Evolutionary conservation across 345 rosid species (phyloP).

Genomic region (Eucalyptus polybractea): DNA sequence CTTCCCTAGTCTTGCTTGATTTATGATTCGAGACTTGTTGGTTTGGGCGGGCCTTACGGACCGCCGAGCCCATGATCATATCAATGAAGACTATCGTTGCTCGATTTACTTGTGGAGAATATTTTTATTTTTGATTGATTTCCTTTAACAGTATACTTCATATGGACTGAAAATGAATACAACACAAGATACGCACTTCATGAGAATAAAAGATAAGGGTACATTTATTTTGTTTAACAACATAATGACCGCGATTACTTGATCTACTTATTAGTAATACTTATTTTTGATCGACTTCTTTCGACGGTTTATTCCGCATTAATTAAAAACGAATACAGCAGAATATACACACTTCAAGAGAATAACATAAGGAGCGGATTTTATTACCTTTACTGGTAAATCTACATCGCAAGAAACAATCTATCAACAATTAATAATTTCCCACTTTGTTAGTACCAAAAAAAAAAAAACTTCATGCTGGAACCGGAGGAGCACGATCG

Average conservation of each 20-base stretch:
- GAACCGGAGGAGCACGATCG: background rate
- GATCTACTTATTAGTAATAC: fast-evolving
- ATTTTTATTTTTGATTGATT: background rate
- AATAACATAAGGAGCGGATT: background rate
- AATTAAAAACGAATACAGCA: fast-evolving
- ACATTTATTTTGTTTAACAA: too few species aligned
- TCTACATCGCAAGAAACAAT: background rate
- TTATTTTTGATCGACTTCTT: too few species aligned
- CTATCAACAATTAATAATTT: background rate
- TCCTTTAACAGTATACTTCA: too few species aligned
- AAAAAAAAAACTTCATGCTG: background rate
- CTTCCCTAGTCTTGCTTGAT: background rate
- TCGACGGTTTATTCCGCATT: fast-evolving
- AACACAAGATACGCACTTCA: background rate
- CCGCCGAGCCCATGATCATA: background rate
- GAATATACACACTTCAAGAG: fast-evolving
- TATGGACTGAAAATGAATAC: background rate
- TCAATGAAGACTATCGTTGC: background rate
- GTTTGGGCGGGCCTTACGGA: background rate
- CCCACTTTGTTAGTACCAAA: background rate
- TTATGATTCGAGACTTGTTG: background rate
- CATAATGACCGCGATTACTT: fast-evolving
- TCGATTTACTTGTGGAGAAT: too few species aligned
- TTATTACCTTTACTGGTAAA: background rate
- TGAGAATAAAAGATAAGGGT: too few species aligned